Evolutionary conservation across 2,329 filamentous ascomycete species (phyloP), one percentile per base, ranked within the genome.

Genomic region (Colletotrichum cereale): DNA sequence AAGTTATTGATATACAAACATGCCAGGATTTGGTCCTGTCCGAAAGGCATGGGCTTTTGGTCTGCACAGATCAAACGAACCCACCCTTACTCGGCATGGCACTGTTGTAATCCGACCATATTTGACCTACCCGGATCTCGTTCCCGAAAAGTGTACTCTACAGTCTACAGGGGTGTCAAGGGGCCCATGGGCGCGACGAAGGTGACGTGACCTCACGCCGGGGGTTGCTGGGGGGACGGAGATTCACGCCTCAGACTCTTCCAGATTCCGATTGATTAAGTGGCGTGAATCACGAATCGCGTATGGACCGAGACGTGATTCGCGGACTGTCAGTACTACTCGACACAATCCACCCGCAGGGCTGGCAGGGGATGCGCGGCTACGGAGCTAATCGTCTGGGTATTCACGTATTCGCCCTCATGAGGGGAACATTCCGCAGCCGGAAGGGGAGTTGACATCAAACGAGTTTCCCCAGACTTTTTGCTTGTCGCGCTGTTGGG

Each of bases 231-330:
- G n/a, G n/a, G n/a, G n/a, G n/a, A n/a, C n/a, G n/a, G 31, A 44
- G 26, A 58, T 40, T 31, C 44, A 21, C 57, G 50, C 21, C 34
- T 42, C n/a, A 24, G 12, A n/a, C 56, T 31, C 56, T 44, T 38
- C 21, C 24, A 26, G 38, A 60, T 60, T 60, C n/a, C 36, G 36
- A 3, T 8, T 34, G 31, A 8, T 34, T 34, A 34, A 34, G 31
- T 34, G 31, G 31, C 31, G 31, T 4, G 31, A 8, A 18, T 5
- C 42, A 12, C 21, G 4, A 16, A 57, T 62, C 47, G 67, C 56
- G 63, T 66, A 66, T 67, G 24, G 56, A 10, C 36, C 26, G n/a
- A 50, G 63, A 36, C 55, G 12, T 71, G 56, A 62, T 71, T 69
- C 29, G 62, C 62, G 11, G 31, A 14, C 55, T 29, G 2, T 8